These are phyloP conservation scores for Asterophora lycoperdoides DNA, from an alignment of 768 basidiomycete species.

Conservation along the genomic window DNA sequence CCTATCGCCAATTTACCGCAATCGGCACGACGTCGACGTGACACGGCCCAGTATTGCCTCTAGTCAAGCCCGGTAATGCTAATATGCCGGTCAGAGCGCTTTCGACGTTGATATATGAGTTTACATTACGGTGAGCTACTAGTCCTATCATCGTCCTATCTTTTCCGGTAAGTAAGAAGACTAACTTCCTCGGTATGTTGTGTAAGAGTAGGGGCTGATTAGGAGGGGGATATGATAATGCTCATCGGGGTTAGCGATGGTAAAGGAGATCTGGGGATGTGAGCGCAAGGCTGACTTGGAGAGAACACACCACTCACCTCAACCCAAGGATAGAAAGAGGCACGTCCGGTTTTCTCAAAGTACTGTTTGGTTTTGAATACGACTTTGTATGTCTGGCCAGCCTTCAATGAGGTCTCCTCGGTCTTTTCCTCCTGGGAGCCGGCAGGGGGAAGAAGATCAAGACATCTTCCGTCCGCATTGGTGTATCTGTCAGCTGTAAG, in stretches of 20 bases:
- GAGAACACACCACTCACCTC: slow-evolving; percentile 65
- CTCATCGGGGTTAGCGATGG: slow-evolving; percentile 64
- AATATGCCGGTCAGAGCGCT: too few species aligned
- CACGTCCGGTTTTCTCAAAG: slow-evolving; percentile 57
- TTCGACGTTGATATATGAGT: too few species aligned
- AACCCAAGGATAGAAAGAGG: slow-evolving; percentile 87
- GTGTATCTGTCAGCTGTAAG: slow-evolving; percentile 50
- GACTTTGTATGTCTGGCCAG: slow-evolving; percentile 74
- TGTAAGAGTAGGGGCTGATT: slow-evolving; percentile 87
- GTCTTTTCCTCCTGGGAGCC: slow-evolving; percentile 41
- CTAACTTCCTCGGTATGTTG: slow-evolving; percentile 90
- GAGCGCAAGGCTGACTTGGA: neutral
- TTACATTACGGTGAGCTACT: slow-evolving; percentile 19
- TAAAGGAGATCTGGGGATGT: slow-evolving; percentile 66
- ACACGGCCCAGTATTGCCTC: too few species aligned
- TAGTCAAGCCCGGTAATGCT: too few species aligned
- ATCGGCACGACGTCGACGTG: too few species aligned
- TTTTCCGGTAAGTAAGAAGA: slow-evolving; percentile 1
- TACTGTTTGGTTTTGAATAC: slow-evolving; percentile 81
- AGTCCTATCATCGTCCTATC: slow-evolving; percentile 11
- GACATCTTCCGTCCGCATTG: slow-evolving; percentile 79
- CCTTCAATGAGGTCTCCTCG: slow-evolving; percentile 41
- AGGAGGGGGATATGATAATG: too few species aligned
- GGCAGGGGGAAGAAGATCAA: slow-evolving; percentile 60
- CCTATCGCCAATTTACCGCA: too few species aligned